Evolutionary conservation across 2,329 filamentous ascomycete genomes (phyloP), one percentile per base, ranked within the genome.

Genomic region (Colletotrichum melonis): DNA sequence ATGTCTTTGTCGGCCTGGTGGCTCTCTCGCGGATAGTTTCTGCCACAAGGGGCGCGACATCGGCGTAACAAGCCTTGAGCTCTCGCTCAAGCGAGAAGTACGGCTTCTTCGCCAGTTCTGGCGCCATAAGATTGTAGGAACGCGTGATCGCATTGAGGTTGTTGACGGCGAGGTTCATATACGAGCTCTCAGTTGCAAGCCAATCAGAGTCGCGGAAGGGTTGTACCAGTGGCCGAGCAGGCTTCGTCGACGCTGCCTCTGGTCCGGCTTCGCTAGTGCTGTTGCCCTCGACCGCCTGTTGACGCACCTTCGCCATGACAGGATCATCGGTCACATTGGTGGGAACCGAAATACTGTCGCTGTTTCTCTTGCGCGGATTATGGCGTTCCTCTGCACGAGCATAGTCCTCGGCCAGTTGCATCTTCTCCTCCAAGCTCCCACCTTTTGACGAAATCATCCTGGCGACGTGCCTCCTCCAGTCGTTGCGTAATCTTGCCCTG

Each of bases 111-210:
- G 96, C 95, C 1, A 98, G 88, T 67, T 95, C 92, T 0, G 97
- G 97, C 0, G 97, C 96, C 91, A 97, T 96, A 3, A 98, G 89
- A 78, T 98, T 98, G 86, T 99, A 99, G 16, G 94, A 94, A 30
- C 97, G 90, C 8, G 95, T 93, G 62, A 97, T 87, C 35, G 84
- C 82, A 82, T 98, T 98, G 69, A 98, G 90, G 69, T 94, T 91
- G 59, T 89, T 88, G 76, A 99, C 89, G 5, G 94, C 90, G 5
- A 97, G 88, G 52, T 89, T 90, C 80, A 95, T 91, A 83, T 97
- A 98, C 7, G 92, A 87, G 4, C 85, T 84, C 81, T 98, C 95
- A 6, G 90, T 88, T 24, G 86, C 83, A 75, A 97, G 89, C 93
- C 96, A 98, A 1, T 88, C 84, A 0, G 91, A 85, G 77, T 98